A percentile compares a stretch with the other conserved stretches of the same genome.
These are phyloP conservation scores for Fraxinus quadrangulata DNA, from an alignment of 257 asterid species.

Conservation along the genomic window DNA sequence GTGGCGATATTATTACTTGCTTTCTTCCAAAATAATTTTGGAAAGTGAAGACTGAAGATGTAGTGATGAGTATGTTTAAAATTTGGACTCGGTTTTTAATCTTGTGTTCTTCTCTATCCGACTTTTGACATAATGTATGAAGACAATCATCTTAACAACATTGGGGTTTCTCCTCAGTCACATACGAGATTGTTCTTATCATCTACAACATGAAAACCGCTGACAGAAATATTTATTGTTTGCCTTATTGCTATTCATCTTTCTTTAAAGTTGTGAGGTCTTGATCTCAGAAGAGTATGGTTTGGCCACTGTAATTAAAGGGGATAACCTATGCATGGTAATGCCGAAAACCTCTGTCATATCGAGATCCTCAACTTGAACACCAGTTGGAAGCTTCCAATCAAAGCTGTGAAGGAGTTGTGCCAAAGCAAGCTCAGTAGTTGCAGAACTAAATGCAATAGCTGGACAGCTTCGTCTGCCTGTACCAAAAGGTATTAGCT, in stretches of 20 bases:
- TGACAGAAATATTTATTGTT: no score
- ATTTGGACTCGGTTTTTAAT: no score
- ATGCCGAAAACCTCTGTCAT: slow-evolving; percentile 64
- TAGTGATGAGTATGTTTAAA: no score
- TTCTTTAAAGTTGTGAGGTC: not conserved
- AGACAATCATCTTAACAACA: no score
- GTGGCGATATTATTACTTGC: no score
- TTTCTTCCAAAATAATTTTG: no score
- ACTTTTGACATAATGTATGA: no score
- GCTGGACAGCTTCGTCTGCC: slow-evolving; percentile 69
- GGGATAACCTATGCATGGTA: slow-evolving; percentile 54
- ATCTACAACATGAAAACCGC: no score
- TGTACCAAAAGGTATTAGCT: slow-evolving; percentile 63
- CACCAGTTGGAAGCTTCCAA: slow-evolving; percentile 58
- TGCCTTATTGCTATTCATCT: not conserved
- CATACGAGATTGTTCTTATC: no score
- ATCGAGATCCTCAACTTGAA: slow-evolving; percentile 44
- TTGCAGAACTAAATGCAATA: slow-evolving; percentile 42
- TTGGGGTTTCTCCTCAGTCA: no score
- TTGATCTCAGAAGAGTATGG: slow-evolving; percentile 23
- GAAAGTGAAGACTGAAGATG: no score
- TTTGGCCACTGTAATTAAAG: slow-evolving; percentile 45
- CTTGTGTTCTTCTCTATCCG: no score
- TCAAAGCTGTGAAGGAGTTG: slow-evolving; percentile 63
- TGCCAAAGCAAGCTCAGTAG: slow-evolving; percentile 58